Base-by-base conservation (phyloP, 75 land plant genomes). In the Pinus albicaulis region DNA sequence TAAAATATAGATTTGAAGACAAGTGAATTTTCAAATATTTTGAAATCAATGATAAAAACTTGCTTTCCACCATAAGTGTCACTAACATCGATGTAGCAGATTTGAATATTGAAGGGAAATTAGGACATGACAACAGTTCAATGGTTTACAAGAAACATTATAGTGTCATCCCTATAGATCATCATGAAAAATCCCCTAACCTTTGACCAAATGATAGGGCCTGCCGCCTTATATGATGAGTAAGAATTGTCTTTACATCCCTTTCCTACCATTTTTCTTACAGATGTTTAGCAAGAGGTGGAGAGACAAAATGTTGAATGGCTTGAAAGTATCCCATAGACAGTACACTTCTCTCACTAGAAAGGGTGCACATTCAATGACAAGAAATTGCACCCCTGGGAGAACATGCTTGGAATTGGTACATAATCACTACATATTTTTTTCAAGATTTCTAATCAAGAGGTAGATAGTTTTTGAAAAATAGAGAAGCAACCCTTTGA, bases 401-500 rank as follows among this genome's bases (percentile, higher is more conserved):
- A 81, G 59, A 55, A 76, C 34, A n/a, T 77, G 20, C 76, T 63
- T 11, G 25, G 20, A 22, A 48, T 34, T 19, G 81, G 74, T 62
- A 80, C 73, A 71, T 68, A 59, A 28, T 76, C 82, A 20, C 38
- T 44, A 28, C 48, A 68, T 19, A 36, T 44, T 68, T 38, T 68
- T 38, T 16, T 83, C 16, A 80, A 81, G 66, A 36, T 79, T 44
- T 34, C 61, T 61, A 86, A 86, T 31, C 31, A 59, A 76, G 94
- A 91, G 75, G 83, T 84, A 58, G 89, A 86, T 34, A 76, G 63
- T 53, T 84, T 44, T 55, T 80, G 16, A 90, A 94, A 55, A 83
- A 82, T 76, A 93, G 81, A 68, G 97, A 90, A 28, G 74, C 87
- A 41, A 88, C 87, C 2, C 90, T 83, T 80, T 69, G 72, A 20